Evolutionary conservation across 116 monocot species (phyloP).

Genomic region (Zostera marina): DNA sequence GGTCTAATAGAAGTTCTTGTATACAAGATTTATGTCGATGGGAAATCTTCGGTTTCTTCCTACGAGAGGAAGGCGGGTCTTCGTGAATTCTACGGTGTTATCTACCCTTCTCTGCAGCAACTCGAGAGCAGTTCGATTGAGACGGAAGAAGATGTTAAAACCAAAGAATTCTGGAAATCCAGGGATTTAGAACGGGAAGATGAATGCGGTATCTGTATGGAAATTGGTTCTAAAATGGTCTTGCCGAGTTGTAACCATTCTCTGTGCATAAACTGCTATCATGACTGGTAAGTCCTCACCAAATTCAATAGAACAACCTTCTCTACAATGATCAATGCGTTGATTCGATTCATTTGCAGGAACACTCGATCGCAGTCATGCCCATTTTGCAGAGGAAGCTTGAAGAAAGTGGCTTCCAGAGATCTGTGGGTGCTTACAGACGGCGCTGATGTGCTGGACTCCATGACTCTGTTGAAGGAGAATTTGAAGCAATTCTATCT

Average conservation of each 20-base stretch:
- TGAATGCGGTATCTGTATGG: slow-evolving; percentile 95
- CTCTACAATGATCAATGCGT: background rate
- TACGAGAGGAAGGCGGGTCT: slow-evolving; percentile 76
- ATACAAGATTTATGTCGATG: slow-evolving; percentile 78
- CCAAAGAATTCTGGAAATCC: slow-evolving; percentile 26
- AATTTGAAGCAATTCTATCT: slow-evolving; percentile 46
- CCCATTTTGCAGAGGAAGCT: slow-evolving; percentile 84
- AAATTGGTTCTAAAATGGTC: slow-evolving; percentile 82
- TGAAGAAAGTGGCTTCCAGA: slow-evolving; percentile 68
- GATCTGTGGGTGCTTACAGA: slow-evolving; percentile 82
- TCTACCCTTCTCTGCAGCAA: slow-evolving; percentile 85
- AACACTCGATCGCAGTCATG: slow-evolving; percentile 62
- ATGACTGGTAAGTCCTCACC: slow-evolving; percentile 84
- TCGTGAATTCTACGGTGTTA: slow-evolving; percentile 82
- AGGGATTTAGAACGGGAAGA: slow-evolving; percentile 62
- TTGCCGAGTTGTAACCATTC: slow-evolving; percentile 86
- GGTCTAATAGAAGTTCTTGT: slow-evolving; percentile 70
- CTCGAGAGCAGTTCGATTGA: slow-evolving; percentile 44
- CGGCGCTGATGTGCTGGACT: slow-evolving; percentile 50
- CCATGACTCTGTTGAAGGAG: slow-evolving; percentile 44
- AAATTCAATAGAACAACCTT: background rate
- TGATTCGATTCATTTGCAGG: slow-evolving; percentile 20
- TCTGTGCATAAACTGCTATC: slow-evolving; percentile 91
- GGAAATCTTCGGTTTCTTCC: slow-evolving; percentile 34
- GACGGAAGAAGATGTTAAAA: slow-evolving; percentile 15